Base-by-base conservation (phyloP, 176 grass and related monocot species). In the Ananas comosus region DNA sequence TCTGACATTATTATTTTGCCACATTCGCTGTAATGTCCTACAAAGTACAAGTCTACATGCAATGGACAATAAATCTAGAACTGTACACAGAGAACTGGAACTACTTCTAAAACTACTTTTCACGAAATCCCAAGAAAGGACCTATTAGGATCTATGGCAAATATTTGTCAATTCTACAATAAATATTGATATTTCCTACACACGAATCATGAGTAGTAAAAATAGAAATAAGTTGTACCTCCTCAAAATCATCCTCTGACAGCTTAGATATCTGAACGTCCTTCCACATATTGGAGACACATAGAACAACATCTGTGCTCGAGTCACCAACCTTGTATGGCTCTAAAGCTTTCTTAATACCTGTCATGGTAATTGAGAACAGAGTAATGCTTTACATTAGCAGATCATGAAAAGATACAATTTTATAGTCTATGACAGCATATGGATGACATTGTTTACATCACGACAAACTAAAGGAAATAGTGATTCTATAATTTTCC, bases 181-280 rank as follows among this genome's bases (percentile, higher is more conserved):
- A 58, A 58, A n/a, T 58, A 4, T 21, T 19, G 14, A 10, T 21
- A 59, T 10, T 59, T 18, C 54, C 13, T 17, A 59, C 8, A 19
- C 3, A 59, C 4, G 14, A 17, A 18, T 59, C 14, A 10, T 59
- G 23, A 24, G 23, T 59, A 16, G 12, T 64, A 59, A 2, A 13
- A 64, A 42, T 7, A 42, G 33, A 14, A 21, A 66, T 11, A 12
- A 50, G 1, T n/a, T 67, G 59, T 85, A 97, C 93, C 83, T 90
- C 89, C 11, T 76, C 63, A 80, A 97, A 78, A 70, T 92, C 81
- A 53, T 90, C 81, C 29, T 97, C 86, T 13, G 86, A 82, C 51
- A 97, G 25, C 70, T 54, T 72, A 2, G 68, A 81, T 64, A 97
- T 79, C 13, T 76, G 74, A 57, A 92, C 68, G 72, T 90, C 93